Conservation (phyloP, 129 eudicot species). For the Flaveria ramosissima region DNA sequence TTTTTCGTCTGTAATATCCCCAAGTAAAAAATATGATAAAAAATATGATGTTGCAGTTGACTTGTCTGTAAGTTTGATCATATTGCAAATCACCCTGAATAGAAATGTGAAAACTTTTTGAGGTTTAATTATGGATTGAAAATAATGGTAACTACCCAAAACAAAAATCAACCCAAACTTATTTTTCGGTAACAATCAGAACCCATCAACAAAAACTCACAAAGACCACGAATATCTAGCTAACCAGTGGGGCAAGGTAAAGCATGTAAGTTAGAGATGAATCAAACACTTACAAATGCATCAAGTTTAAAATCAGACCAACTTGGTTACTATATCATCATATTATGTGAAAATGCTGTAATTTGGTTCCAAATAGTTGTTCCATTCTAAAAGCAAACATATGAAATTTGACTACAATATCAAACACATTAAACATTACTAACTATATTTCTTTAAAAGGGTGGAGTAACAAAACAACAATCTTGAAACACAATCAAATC, state of each 20-base stretch:
- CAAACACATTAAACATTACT: background rate
- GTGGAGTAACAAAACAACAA: constrained; percentile 19
- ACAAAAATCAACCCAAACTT: background rate
- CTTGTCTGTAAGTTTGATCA: background rate
- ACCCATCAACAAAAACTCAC: background rate
- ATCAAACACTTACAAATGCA: background rate
- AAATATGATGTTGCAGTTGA: background rate
- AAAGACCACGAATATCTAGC: background rate
- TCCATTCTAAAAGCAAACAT: constrained; percentile 5
- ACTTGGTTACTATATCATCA: background rate
- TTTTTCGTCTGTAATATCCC: background rate
- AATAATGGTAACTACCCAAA: background rate
- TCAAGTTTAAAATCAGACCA: background rate
- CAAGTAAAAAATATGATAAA: background rate
- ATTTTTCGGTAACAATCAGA: background rate
- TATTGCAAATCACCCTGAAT: background rate
- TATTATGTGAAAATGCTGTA: background rate
- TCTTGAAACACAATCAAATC: constrained; percentile 9
- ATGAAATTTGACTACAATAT: background rate
- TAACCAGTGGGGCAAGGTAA: background rate
- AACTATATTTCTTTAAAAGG: background rate
- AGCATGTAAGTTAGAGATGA: background rate
- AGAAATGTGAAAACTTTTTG: background rate
- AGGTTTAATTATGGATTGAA: background rate
- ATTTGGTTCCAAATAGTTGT: constrained; percentile 1